Evolutionary conservation across 2,329 filamentous ascomycete genomes (phyloP).

Genomic region (Sarocladiaceae sp.): DNA sequence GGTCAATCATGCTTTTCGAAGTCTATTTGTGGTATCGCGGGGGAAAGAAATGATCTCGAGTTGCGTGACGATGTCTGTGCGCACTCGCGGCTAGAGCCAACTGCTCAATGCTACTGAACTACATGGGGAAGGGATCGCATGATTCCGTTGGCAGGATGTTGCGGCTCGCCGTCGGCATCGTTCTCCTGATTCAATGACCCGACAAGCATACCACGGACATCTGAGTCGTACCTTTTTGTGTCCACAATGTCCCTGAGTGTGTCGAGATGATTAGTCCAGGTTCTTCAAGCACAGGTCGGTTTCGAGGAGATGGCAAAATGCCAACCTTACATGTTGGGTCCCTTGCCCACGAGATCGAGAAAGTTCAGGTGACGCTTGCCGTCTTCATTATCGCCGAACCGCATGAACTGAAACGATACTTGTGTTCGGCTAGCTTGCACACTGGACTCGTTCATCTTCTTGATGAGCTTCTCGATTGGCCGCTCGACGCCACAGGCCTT

Average conservation of each 20-base stretch:
- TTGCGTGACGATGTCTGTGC: too few species aligned
- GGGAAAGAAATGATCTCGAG: too few species aligned
- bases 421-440: constrained; percentile 9
- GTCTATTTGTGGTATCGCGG: too few species aligned
- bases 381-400: constrained; percentile 11
- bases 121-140: too few species aligned
- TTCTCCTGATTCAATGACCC: constrained; percentile 6
- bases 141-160: too few species aligned
- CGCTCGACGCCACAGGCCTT: constrained; percentile 11
- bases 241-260: constrained; percentile 11
- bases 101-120: too few species aligned
- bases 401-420: constrained; percentile 11
- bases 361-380: constrained; percentile 9
- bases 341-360: constrained; percentile 8
- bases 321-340: constrained; percentile 9
- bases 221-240: constrained; percentile 11
- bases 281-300: not conserved
- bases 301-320: not conserved
- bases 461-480: constrained; percentile 10
- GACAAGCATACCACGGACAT: constrained; percentile 11
- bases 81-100: too few species aligned
- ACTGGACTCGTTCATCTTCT: not conserved
- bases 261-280: not conserved
- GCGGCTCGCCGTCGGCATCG: not conserved
- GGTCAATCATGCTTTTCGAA: too few species aligned